A percentile compares a stretch with the other conserved stretches of the same genome.
Evolutionary conservation across 495 filamentous ascomycete genomes (phyloP).

Genomic region (Neurospora africana): DNA sequence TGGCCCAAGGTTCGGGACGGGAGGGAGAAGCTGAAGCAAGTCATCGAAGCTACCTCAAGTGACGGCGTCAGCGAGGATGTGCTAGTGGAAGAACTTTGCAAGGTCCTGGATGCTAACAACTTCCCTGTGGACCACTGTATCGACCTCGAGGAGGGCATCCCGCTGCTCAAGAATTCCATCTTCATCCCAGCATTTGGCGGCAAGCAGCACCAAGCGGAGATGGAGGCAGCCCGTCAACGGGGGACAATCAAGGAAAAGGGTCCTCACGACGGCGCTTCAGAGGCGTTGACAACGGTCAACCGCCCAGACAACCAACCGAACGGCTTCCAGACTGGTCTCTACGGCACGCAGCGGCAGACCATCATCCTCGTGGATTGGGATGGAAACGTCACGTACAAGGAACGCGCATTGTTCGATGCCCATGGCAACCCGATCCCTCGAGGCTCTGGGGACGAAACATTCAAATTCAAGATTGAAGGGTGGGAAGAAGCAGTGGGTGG

Average conservation of each 20-base stretch:
- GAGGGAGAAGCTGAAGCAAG: constrained; percentile 32
- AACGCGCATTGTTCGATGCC: constrained; percentile 71
- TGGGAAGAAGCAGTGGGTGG: constrained; percentile 19
- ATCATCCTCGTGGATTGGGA: constrained; percentile 66
- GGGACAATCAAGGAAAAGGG: constrained; percentile 8
- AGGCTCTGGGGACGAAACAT: constrained; percentile 51
- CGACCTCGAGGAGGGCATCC: constrained; percentile 58
- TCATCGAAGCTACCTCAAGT: constrained; percentile 31
- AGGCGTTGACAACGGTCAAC: constrained; percentile 18
- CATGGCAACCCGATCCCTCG: constrained; percentile 49
- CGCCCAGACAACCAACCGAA: constrained; percentile 19
- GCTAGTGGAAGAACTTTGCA: constrained; percentile 61
- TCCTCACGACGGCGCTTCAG: constrained; percentile 4
- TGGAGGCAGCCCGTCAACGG: constrained; percentile 38
- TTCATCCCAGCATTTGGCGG: constrained; percentile 70
- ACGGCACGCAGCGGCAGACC: constrained; percentile 93
- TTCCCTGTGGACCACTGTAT: constrained; percentile 53
- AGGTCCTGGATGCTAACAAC: constrained; percentile 58
- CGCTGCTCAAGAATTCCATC: constrained; percentile 63
- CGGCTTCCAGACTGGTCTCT: constrained; percentile 48
- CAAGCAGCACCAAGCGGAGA: constrained; percentile 31
- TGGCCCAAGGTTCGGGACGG: constrained; percentile 76
- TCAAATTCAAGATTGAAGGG: constrained; percentile 52
- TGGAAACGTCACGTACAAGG: constrained; percentile 69
- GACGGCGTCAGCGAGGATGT: constrained; percentile 45